Percentiles rank a stretch among this genome's conserved stretches.
Evolutionary conservation across 192 early-diverging fungal genomes (phyloP).

Genomic region (Linderina pennispora): DNA sequence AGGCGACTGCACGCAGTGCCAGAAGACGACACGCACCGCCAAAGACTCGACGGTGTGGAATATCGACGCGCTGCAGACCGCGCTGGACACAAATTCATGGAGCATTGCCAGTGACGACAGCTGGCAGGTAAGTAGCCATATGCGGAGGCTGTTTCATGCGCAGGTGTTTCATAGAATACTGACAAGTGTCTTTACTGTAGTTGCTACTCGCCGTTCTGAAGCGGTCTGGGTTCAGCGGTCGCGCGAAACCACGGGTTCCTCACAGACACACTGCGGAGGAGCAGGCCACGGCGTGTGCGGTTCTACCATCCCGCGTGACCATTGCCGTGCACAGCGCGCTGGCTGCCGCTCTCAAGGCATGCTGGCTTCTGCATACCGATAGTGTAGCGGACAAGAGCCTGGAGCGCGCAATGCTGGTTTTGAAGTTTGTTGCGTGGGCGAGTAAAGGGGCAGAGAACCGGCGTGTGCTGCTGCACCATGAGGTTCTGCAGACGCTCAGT

Average conservation of each 20-base stretch:
- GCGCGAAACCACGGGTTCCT: no score
- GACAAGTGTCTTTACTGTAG: no score
- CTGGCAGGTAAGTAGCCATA: constrained; percentile 23
- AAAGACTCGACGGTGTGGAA: not conserved
- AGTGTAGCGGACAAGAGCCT: no score
- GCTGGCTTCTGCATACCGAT: no score
- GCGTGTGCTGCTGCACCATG: constrained; percentile 24
- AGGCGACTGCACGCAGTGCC: constrained; percentile 30
- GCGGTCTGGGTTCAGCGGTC: not conserved
- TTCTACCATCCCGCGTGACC: not conserved
- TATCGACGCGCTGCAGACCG: constrained; percentile 11
- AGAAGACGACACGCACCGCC: constrained; percentile 9
- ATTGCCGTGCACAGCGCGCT: not conserved
- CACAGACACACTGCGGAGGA: no score
- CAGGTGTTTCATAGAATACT: no score
- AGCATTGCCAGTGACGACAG: constrained; percentile 9
- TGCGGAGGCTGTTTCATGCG: not conserved
- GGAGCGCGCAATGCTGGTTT: constrained; percentile 8
- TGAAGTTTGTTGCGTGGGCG: constrained; percentile 18
- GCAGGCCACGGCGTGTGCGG: not conserved
- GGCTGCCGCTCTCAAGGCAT: no score
- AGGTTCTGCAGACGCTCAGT: not conserved
- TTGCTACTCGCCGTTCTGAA: not conserved
- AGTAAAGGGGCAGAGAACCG: constrained; percentile 9
- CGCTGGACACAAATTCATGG: constrained; percentile 8